Conservation (phyloP, 257 asterid species). For the Rubia yunnanensis region DNA sequence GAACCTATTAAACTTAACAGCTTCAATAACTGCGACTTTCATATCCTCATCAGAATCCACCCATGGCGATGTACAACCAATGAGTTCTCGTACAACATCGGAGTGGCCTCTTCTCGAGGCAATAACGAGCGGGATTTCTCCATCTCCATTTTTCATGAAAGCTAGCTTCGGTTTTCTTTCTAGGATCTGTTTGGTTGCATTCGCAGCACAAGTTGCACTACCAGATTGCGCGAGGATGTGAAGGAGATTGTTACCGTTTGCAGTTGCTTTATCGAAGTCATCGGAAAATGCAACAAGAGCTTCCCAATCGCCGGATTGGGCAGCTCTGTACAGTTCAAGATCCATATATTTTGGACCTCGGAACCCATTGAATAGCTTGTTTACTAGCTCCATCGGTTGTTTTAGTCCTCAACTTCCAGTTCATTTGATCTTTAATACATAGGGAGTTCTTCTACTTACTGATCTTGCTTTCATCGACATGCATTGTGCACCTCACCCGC, state of each 20-base stretch:
- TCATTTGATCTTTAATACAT: no score
- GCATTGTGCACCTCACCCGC: no score
- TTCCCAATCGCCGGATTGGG: no score
- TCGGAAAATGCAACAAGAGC: no score
- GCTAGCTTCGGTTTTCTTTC: background rate
- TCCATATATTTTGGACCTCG: no score
- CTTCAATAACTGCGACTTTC: slow-evolving; percentile 8
- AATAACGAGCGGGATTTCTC: slow-evolving; percentile 4
- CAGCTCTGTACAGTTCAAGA: no score
- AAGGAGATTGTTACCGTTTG: background rate
- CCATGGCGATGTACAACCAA: no score
- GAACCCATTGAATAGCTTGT: no score
- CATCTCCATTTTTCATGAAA: background rate
- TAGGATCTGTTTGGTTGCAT: background rate
- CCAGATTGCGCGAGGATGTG: background rate
- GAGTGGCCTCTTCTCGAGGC: background rate
- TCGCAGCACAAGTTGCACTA: background rate
- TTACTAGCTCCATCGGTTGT: no score
- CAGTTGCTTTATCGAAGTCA: background rate
- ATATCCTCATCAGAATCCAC: background rate
- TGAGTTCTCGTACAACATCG: background rate
- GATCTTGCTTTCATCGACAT: no score
- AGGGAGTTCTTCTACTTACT: no score
- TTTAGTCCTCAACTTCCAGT: no score
- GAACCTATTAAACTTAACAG: background rate